phyloP scores from a whole-genome alignment of 176 grass and related monocot genomes.

The Triticum turgidum region DNA sequence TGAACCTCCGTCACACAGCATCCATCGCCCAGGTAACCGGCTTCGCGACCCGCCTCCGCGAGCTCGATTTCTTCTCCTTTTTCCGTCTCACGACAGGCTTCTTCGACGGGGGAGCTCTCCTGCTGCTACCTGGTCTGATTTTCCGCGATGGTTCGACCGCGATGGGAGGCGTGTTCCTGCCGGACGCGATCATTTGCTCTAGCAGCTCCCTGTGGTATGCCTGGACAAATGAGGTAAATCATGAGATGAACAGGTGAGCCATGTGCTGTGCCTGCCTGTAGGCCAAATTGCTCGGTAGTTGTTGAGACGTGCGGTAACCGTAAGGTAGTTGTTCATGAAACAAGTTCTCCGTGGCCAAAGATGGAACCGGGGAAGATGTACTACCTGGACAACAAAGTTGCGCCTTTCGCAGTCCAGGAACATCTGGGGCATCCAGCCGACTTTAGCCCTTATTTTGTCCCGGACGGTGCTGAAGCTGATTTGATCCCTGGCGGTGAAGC shows the following conservation, averaged over 20 bases:
- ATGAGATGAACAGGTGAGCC: neutral
- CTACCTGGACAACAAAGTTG: conserved; percentile 95
- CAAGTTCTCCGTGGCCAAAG: neutral
- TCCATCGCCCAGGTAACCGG: conserved; percentile 16
- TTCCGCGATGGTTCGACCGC: conserved; percentile 27
- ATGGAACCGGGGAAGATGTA: neutral
- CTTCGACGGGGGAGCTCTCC: conserved; percentile 51
- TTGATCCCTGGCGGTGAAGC: conserved; percentile 94
- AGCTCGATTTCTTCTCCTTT: conserved; percentile 72
- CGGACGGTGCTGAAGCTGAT: conserved; percentile 94
- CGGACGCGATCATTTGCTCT: conserved; percentile 60
- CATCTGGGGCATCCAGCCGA: conserved; percentile 80
- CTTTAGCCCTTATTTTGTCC: conserved; percentile 82
- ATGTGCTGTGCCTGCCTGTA: conserved; percentile 11
- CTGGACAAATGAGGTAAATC: conserved; percentile 27
- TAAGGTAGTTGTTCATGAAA: neutral
- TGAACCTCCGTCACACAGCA: neutral
- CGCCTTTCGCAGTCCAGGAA: conserved; percentile 93
- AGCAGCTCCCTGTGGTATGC: conserved; percentile 91
- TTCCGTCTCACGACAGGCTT: conserved; percentile 54
- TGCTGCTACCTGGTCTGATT: conserved; percentile 22
- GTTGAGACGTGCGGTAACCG: neutral
- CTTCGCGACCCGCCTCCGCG: conserved; percentile 44
- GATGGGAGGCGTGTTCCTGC: conserved; percentile 28
- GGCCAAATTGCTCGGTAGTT: neutral